phyloP scores from a whole-genome alignment of 2,329 filamentous ascomycete species.

The Fusarium acutatum region DNA sequence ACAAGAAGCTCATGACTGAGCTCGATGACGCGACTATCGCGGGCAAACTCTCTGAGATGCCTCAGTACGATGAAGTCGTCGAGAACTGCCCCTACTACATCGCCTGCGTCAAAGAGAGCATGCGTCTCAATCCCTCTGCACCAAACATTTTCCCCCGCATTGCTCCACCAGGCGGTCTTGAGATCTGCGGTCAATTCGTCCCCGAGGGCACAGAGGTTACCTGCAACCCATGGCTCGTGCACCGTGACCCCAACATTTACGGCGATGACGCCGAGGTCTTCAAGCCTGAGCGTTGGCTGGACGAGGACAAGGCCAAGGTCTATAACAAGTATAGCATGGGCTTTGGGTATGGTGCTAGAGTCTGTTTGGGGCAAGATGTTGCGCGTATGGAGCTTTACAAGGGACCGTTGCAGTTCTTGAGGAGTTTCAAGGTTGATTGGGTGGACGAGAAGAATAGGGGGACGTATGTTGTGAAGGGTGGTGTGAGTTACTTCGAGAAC shows the following conservation, averaged over 20 bases:
- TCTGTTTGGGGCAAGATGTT: conserved; percentile 55
- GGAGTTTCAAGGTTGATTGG: conserved; percentile 19
- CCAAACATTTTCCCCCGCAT: conserved; percentile 59
- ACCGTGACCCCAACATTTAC: conserved; percentile 45
- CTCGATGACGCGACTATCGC: conserved; percentile 28
- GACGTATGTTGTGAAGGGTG: conserved; percentile 25
- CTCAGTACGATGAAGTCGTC: conserved; percentile 39
- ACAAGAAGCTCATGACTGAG: conserved; percentile 39
- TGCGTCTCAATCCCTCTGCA: conserved; percentile 59
- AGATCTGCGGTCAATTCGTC: conserved; percentile 48
- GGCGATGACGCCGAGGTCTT: conserved; percentile 46
- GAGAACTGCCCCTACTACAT: conserved; percentile 56
- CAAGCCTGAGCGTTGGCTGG: conserved; percentile 54
- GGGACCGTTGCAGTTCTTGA: conserved; percentile 24
- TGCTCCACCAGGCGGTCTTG: conserved; percentile 55
- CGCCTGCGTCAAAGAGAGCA: conserved; percentile 61
- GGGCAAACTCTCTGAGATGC: conserved; percentile 50
- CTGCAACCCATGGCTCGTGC: conserved; percentile 49
- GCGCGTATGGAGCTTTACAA: conserved; percentile 52
- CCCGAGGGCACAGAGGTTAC: conserved; percentile 47
- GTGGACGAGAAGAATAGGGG: conserved; percentile 13
- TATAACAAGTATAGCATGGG: conserved; percentile 45
- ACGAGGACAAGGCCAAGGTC: conserved; percentile 34
- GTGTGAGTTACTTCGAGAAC: conserved; percentile 30
- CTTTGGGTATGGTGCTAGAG: conserved; percentile 53